Conservation (phyloP, 1,139 yeast genomes). For the Geotrichum fermentans region DNA sequence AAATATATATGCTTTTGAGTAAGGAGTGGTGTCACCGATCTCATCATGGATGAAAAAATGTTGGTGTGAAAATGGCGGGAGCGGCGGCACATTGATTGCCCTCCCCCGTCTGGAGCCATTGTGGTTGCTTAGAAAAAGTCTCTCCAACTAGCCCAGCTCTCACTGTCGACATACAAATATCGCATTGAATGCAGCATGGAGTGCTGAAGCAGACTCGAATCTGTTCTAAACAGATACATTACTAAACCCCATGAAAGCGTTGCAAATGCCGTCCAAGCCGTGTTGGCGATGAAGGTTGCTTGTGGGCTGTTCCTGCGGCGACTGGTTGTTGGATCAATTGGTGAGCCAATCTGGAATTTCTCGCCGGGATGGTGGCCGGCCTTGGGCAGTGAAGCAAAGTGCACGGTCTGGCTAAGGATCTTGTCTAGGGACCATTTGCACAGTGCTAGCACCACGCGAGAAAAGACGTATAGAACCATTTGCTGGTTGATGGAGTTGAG, state of each 20-base stretch:
- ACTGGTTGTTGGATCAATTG: not conserved
- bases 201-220: constrained; percentile 60
- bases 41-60: too few species aligned
- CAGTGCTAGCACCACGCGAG: constrained; percentile 52
- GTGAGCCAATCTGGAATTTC: constrained; percentile 5
- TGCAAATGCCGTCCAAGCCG: constrained; percentile 62
- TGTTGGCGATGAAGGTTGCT: constrained; percentile 23
- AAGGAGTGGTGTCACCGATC: too few species aligned
- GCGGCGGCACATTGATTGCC: too few species aligned
- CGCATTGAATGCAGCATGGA: constrained; percentile 69
- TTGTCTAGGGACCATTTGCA: constrained; percentile 41
- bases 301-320: not conserved
- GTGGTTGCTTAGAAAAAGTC: constrained; percentile 31
- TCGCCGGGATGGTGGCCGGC: not conserved
- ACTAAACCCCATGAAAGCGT: constrained; percentile 72
- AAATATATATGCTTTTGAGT: too few species aligned
- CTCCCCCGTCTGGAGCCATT: too few species aligned
- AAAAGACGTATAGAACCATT: constrained; percentile 57
- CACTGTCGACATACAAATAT: constrained; percentile 56
- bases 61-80: too few species aligned
- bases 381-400: not conserved
- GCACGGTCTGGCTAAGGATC: constrained; percentile 1
- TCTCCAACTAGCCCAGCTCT: constrained; percentile 35
- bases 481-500: constrained; percentile 43
- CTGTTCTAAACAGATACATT: constrained; percentile 63